Percentiles rank a stretch among this genome's conserved stretches.
Evolutionary conservation across 176 grass and related monocot genomes (phyloP).

Genomic region (Eragrostis curvula): DNA sequence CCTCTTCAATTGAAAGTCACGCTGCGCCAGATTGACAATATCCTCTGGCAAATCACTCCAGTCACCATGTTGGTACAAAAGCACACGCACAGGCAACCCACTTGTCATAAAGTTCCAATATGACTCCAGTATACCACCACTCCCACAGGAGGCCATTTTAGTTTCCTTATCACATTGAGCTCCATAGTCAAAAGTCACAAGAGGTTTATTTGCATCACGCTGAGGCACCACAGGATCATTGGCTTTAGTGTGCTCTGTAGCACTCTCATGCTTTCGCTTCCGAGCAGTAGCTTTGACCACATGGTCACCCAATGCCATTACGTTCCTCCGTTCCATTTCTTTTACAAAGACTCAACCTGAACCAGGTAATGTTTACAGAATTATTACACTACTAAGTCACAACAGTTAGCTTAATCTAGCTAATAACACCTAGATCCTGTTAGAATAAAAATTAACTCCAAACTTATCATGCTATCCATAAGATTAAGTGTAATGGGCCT

Average conservation of each 20-base stretch:
- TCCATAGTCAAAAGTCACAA: slow-evolving; percentile 4
- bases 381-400: slow-evolving; percentile 45
- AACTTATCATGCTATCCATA: slow-evolving; percentile 31
- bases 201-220: slow-evolving; percentile 28
- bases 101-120: slow-evolving; percentile 81
- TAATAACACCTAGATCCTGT: slow-evolving; percentile 44
- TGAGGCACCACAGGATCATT: background rate
- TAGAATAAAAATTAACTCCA: slow-evolving; percentile 37
- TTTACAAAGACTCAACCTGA: slow-evolving; percentile 35
- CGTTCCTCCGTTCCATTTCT: slow-evolving; percentile 68
- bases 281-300: slow-evolving; percentile 21
- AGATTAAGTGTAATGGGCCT: slow-evolving; percentile 42
- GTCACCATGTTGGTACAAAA: slow-evolving; percentile 66
- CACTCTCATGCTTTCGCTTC: slow-evolving; percentile 55
- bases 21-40: slow-evolving; percentile 51
- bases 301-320: slow-evolving; percentile 52
- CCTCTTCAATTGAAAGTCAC: slow-evolving; percentile 68
- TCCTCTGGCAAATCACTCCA: slow-evolving; percentile 83
- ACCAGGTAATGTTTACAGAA: slow-evolving; percentile 42
- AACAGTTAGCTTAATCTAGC: slow-evolving; percentile 27
- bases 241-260: slow-evolving; percentile 28
- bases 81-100: slow-evolving; percentile 63
- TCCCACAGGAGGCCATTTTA: slow-evolving; percentile 36
- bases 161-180: slow-evolving; percentile 45
- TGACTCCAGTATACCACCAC: slow-evolving; percentile 49